Evolutionary conservation across 768 basidiomycete species (phyloP).

Genomic region (Solioccasus polychromus): DNA sequence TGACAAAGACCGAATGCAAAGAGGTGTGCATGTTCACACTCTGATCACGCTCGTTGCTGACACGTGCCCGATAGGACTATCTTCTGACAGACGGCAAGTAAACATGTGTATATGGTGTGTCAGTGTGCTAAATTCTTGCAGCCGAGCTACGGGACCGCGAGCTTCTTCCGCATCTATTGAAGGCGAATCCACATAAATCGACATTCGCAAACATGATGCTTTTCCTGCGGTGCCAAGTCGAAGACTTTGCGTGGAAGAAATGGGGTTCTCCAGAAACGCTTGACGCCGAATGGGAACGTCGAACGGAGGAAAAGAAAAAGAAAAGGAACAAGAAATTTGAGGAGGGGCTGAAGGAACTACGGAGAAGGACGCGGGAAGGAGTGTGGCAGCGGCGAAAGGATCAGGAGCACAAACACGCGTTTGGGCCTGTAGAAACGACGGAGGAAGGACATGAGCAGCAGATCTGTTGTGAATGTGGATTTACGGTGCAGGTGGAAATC

Average conservation of each 20-base stretch:
- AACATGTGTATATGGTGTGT: neutral
- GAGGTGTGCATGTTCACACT: slow-evolving; percentile 69
- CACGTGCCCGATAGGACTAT: slow-evolving; percentile 63
- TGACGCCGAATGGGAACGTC: slow-evolving; percentile 81
- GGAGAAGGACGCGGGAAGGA: slow-evolving; percentile 82
- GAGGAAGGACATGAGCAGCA: slow-evolving; percentile 60
- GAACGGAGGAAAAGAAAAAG: slow-evolving; percentile 79
- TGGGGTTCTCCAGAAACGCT: slow-evolving; percentile 94
- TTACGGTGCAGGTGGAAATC: slow-evolving; percentile 86
- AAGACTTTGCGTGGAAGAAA: slow-evolving; percentile 96
- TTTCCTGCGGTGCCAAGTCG: slow-evolving; percentile 89
- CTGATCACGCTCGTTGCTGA: neutral
- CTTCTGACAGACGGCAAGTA: slow-evolving; percentile 85
- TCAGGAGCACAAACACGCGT: slow-evolving; percentile 84
- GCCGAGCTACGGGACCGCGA: slow-evolving; percentile 93
- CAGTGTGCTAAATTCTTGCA: slow-evolving; percentile 28
- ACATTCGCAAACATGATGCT: slow-evolving; percentile 99
- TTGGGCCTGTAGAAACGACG: slow-evolving; percentile 55
- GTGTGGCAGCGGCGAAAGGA: slow-evolving; percentile 88
- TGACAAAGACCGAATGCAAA: slow-evolving; percentile 99
- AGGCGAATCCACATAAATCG: slow-evolving; percentile 92
- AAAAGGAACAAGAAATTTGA: slow-evolving; percentile 96
- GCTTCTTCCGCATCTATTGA: slow-evolving; percentile 86
- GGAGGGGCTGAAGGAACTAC: slow-evolving; percentile 78
- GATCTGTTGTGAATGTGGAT: slow-evolving; percentile 87